phyloP scores from a whole-genome alignment of 164 flowering plant genomes.

The Vitis rotundifolia region DNA sequence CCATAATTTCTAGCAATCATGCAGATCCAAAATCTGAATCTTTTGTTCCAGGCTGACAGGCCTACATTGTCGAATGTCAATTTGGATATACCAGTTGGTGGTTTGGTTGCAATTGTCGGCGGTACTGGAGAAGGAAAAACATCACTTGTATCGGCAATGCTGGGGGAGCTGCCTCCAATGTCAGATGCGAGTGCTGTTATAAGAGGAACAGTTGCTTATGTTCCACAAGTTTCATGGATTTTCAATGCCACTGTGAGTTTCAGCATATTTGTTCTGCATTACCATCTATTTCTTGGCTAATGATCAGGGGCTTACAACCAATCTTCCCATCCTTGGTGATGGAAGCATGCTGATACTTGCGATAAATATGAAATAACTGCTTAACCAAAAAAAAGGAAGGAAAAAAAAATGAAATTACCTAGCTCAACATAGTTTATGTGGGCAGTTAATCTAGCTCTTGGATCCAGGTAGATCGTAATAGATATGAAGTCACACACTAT shows the following conservation, averaged over 20 bases:
- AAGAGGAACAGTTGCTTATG: slow-evolving; percentile 92
- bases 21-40: neutral
- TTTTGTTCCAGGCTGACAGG: slow-evolving; percentile 62
- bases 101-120: slow-evolving; percentile 93
- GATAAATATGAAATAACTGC: neutral
- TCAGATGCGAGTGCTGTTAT: slow-evolving; percentile 59
- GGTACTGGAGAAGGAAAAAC: slow-evolving; percentile 99
- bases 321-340: neutral
- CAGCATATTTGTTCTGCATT: neutral
- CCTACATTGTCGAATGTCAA: slow-evolving; percentile 84
- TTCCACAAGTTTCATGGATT: slow-evolving; percentile 98
- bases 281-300: neutral
- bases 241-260: slow-evolving; percentile 93
- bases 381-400: too few species aligned
- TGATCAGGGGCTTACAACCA: neutral
- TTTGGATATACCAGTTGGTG: slow-evolving; percentile 85
- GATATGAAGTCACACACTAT: neutral
- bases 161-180: slow-evolving; percentile 86
- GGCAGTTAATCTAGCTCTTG: too few species aligned
- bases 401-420: too few species aligned
- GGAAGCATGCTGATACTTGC: neutral
- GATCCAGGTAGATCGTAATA: neutral
- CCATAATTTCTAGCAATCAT: neutral
- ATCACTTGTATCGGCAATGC: slow-evolving; percentile 96
- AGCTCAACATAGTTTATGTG: too few species aligned